Conservation (phyloP, 2,329 filamentous ascomycete species). For the Clonostachys rosea region DNA sequence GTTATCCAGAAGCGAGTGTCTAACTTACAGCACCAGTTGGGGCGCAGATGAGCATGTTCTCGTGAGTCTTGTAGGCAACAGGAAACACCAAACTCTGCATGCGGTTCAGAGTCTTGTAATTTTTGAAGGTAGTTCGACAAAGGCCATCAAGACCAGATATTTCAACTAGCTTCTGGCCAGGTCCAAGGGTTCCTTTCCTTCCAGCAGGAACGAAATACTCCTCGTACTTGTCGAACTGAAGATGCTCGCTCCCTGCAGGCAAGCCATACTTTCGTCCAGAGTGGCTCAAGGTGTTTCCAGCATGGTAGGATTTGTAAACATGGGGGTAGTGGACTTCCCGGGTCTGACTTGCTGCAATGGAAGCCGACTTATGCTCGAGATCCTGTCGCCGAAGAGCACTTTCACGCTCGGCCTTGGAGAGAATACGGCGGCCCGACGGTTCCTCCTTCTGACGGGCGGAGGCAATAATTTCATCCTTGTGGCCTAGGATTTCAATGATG, state of each 20-base stretch:
- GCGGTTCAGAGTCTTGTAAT: constrained; percentile 88
- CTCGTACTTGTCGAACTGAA: constrained; percentile 75
- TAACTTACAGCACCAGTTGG: constrained; percentile 78
- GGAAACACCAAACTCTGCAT: constrained; percentile 98
- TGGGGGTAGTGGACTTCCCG: constrained; percentile 83
- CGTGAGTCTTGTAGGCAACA: constrained; percentile 90
- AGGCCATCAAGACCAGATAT: constrained; percentile 84
- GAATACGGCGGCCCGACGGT: constrained; percentile 34
- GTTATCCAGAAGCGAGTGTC: not conserved
- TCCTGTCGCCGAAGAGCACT: constrained; percentile 73
- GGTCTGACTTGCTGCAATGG: constrained; percentile 65
- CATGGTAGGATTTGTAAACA: constrained; percentile 79
- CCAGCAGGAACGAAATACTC: constrained; percentile 84
- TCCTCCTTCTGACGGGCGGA: constrained; percentile 29
- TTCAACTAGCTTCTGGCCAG: constrained; percentile 69
- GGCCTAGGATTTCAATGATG: constrained; percentile 81
- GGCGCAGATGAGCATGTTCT: constrained; percentile 98
- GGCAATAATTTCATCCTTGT: constrained; percentile 64
- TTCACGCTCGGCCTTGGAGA: constrained; percentile 74
- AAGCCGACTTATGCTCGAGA: constrained; percentile 74
- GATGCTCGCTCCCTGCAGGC: constrained; percentile 68
- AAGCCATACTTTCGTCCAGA: constrained; percentile 80
- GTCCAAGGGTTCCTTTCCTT: constrained; percentile 68
- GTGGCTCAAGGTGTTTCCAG: constrained; percentile 79
- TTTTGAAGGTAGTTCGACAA: constrained; percentile 86